These are phyloP conservation scores for Xylaria sp. DNA, from an alignment of 2,329 filamentous ascomycete species.

Conservation along the genomic window DNA sequence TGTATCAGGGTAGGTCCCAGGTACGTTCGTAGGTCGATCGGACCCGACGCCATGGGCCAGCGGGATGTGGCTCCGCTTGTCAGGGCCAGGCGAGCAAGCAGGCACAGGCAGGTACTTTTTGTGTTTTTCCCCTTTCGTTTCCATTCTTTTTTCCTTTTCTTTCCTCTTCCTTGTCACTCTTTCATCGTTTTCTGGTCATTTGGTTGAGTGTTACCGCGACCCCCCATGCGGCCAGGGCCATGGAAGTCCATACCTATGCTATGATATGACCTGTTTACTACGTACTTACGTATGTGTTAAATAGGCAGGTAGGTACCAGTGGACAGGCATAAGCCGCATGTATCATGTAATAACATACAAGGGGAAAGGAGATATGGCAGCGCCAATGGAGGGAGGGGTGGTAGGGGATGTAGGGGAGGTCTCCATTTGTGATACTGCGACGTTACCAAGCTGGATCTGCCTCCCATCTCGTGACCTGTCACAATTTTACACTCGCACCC, in stretches of 20 bases:
- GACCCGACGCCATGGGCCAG: conserved; percentile 26
- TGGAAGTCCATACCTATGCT: too few relatives aligned
- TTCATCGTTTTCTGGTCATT: too few relatives aligned
- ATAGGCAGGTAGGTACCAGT: too few relatives aligned
- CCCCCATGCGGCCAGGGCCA: background rate
- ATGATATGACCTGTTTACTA: background rate
- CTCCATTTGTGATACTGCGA: conserved; percentile 3
- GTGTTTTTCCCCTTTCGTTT: too few relatives aligned
- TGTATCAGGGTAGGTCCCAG: too few relatives aligned
- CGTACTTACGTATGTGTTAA: too few relatives aligned
- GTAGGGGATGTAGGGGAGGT: too few relatives aligned
- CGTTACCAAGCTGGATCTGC: conserved; percentile 7
- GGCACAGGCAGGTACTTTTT: too few relatives aligned
- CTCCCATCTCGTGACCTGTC: conserved; percentile 22
- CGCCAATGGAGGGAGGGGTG: background rate
- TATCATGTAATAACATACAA: background rate
- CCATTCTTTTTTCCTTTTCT: too few relatives aligned
- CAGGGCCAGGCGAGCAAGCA: background rate
- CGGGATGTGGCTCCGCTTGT: conserved; percentile 13
- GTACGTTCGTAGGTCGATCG: conserved; percentile 20
- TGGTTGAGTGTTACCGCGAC: background rate
- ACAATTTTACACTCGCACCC: conserved; percentile 26
- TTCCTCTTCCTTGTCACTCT: too few relatives aligned
- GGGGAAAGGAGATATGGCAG: background rate
- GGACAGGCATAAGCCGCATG: too few relatives aligned